Conservation (phyloP, 169 alveolate genomes). For the Plasmodium chabaudi region DNA sequence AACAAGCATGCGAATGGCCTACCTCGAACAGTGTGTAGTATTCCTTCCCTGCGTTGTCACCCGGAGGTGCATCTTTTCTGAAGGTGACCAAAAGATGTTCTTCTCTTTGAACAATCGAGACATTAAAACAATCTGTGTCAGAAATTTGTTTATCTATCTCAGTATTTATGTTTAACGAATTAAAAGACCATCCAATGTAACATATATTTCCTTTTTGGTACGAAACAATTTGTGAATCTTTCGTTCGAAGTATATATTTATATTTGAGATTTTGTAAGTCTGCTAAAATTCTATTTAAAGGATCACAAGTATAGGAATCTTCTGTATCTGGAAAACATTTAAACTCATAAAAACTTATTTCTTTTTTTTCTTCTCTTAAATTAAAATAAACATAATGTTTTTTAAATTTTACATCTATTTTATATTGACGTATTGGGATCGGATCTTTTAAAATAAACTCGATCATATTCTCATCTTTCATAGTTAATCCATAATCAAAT, state of each 20-base stretch:
- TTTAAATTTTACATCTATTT: slow-evolving; percentile 10
- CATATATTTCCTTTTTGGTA: slow-evolving; percentile 15
- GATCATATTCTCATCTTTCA: slow-evolving; percentile 26
- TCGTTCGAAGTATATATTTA: slow-evolving; percentile 12
- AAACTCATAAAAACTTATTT: slow-evolving; percentile 37
- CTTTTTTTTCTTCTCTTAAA: slow-evolving; percentile 20
- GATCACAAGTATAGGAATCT: slow-evolving; percentile 20
- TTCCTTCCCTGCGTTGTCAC: neutral
- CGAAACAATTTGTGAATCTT: slow-evolving; percentile 10
- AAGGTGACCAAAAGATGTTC: slow-evolving; percentile 14
- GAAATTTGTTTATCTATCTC: slow-evolving; percentile 18
- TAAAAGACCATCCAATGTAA: slow-evolving; percentile 52
- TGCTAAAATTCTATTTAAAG: slow-evolving; percentile 2
- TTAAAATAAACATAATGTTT: slow-evolving; percentile 24
- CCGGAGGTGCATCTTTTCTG: neutral
- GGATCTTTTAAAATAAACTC: slow-evolving; percentile 25
- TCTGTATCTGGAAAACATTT: slow-evolving; percentile 11
- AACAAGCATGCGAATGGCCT: neutral
- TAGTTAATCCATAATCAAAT: slow-evolving; percentile 48
- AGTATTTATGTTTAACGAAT: slow-evolving; percentile 14
- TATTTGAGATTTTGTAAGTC: slow-evolving; percentile 2
- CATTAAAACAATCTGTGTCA: slow-evolving; percentile 16
- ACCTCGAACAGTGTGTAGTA: slow-evolving; percentile 27
- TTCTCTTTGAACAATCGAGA: neutral
- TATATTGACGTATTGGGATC: slow-evolving; percentile 34